Conservation (phyloP, 768 basidiomycete genomes). For the Heimioporus sp. region DNA sequence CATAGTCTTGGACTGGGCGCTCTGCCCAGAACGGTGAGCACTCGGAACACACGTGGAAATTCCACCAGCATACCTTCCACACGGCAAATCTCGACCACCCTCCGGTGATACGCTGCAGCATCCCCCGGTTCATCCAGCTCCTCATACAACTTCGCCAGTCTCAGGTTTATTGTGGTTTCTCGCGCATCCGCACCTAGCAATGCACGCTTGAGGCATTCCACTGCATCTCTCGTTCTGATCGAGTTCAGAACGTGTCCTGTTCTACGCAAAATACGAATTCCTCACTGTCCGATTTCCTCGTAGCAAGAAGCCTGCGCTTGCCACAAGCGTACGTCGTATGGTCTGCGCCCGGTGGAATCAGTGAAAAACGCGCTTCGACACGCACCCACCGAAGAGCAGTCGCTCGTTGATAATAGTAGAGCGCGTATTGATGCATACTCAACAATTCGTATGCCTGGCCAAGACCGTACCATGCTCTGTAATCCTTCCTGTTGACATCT, state of each 20-base stretch:
- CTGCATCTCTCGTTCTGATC: conserved; percentile 77
- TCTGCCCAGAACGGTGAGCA: conserved; percentile 33
- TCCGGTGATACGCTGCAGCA: conserved; percentile 78
- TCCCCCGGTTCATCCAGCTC: conserved; percentile 63
- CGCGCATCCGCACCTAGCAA: conserved; percentile 76
- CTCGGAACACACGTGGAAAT: background rate
- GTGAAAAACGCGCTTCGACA: background rate
- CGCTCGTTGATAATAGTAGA: conserved; percentile 96
- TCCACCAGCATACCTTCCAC: conserved; percentile 40
- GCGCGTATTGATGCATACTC: conserved; percentile 94
- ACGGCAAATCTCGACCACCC: conserved; percentile 66
- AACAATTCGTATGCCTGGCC: conserved; percentile 97
- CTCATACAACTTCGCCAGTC: conserved; percentile 70
- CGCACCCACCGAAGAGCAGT: conserved; percentile 75
- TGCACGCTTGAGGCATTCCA: conserved; percentile 89
- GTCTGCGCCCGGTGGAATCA: conserved; percentile 43
- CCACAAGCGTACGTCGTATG: conserved; percentile 97
- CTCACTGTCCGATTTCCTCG: conserved; percentile 83
- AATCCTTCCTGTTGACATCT: conserved; percentile 98
- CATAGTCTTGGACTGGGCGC: conserved; percentile 73
- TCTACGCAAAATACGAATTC: background rate
- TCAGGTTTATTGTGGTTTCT: conserved; percentile 70
- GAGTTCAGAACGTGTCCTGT: conserved; percentile 2
- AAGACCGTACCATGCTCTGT: conserved; percentile 97
- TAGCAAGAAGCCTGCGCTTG: conserved; percentile 93